Base-by-base conservation (phyloP, 192 early-diverging fungal species). In the Paraglomus occultum region DNA sequence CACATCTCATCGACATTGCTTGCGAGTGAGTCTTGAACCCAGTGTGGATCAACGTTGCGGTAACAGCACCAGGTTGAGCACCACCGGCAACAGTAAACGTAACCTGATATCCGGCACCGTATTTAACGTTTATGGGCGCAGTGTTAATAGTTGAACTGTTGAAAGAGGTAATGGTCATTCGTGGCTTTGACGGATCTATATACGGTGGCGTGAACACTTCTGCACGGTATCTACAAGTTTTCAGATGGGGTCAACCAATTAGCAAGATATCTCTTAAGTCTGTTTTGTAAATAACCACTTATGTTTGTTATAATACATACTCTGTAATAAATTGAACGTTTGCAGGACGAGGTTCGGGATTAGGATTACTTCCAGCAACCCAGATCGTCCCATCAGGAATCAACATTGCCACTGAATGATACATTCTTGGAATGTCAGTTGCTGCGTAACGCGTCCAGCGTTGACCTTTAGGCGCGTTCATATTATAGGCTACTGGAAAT, bases 151-250 rank as follows among this genome's bases (percentile, higher is more conserved):
- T 47, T 11, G 45, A 17, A 54, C 15, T 54, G 40, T 67, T 50
- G 49, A 55, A 62, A 8, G 51, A 39, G 11, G 70, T 15, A 1
- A 85, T 70, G 2, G 70, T n/a, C 10, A 81, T 64, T 18, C 78
- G 51, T 54, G 81, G 72, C n/a, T 68, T 31, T 43, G 70, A 50
- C 46, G 68, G 63, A 51, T 82, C 79, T 18, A 86, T 46, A 53
- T 86, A 86, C 12, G 83, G 81, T 18, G 85, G 85, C 0, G 79
- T 77, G 53, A 83, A 86, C 64, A 80, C 79, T 73, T 86, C 85
- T 14, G 81, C 82, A 31, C 85, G 75, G 62, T 77, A 86, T 57
- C 85, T 84, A 20, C 77, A 31, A 31, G 3, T 31, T n/a, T 31
- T 31, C 31, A 31, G 3, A 31, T 31, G 31, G 31, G 31, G 3